Percentiles rank a stretch among this genome's conserved stretches.
phyloP scores from a whole-genome alignment of 345 rosid genomes.

The Conringia planisiliqua region DNA sequence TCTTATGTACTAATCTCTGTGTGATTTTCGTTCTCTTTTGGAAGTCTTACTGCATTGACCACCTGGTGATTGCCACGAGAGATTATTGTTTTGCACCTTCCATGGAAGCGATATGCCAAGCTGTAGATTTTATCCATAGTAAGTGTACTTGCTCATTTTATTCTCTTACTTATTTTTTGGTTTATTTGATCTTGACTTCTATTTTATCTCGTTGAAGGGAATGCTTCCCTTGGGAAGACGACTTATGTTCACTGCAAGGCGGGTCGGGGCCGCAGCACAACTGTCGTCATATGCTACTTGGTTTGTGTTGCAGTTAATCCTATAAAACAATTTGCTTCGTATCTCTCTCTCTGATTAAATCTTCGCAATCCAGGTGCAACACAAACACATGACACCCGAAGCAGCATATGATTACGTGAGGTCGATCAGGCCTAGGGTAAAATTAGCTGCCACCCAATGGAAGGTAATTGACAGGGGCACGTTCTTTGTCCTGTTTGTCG shows the following conservation, averaged over 20 bases:
- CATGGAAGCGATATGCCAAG: slow-evolving; percentile 67
- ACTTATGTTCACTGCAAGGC: slow-evolving; percentile 99
- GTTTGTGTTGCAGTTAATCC: slow-evolving; percentile 38
- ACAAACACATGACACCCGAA: slow-evolving; percentile 82
- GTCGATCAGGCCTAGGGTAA: slow-evolving; percentile 87
- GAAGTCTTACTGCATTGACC: slow-evolving; percentile 76
- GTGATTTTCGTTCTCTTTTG: slow-evolving; percentile 13
- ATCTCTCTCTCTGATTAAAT: slow-evolving; percentile 4
- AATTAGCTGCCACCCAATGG: slow-evolving; percentile 83
- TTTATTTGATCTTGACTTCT: slow-evolving; percentile 11
- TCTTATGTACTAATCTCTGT: slow-evolving; percentile 11
- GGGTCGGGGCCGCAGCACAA: slow-evolving; percentile 98
- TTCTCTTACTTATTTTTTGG: not conserved
- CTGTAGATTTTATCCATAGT: slow-evolving; percentile 85
- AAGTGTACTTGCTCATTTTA: slow-evolving; percentile 25
- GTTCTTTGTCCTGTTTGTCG: not conserved
- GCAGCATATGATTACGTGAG: slow-evolving; percentile 74
- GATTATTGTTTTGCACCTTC: slow-evolving; percentile 98
- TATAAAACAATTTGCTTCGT: not conserved
- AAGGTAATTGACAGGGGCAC: slow-evolving; percentile 48
- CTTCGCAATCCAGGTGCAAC: slow-evolving; percentile 51
- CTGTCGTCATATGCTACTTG: slow-evolving; percentile 87
- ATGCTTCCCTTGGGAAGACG: slow-evolving; percentile 49
- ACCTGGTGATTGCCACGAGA: slow-evolving; percentile 93
- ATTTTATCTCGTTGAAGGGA: slow-evolving; percentile 44